Evolutionary conservation across 495 filamentous ascomycete genomes (phyloP), one percentile per base, ranked within the genome.

Genomic region (Penicillium herquei): DNA sequence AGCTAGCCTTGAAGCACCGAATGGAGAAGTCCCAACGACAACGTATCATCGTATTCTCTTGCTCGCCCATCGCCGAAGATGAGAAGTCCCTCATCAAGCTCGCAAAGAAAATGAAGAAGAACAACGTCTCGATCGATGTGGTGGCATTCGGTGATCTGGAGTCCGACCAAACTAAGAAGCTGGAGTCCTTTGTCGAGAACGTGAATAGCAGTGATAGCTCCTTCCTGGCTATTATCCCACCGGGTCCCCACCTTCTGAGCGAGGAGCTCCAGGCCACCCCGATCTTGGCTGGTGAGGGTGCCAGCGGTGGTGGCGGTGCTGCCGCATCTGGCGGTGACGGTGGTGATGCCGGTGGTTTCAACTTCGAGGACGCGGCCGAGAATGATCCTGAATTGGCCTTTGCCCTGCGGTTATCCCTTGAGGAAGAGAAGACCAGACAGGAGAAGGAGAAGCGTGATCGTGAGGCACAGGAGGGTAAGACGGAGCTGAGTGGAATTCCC

Each of bases 51-150:
- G 91, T 91, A 16, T 98, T 98, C 74, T 91, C 89, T 46, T 97
- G 94, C 79, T 93, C 89, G 3, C 89, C 91, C 39, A 87, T 98
- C 64, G 83, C 81, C 39, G 94, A 98, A 70, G 86, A 88, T 59
- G 88, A 97, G 73, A 92, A 92, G 74, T 81, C 84, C 12, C 82
- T 98, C 0, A 82, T 96, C 56, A 92, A 91, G 68, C 83, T 98
- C 11, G 92, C 93, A 12, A 95, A 90, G 77, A 92, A 93, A 76
- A 96, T 98, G 92, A 98, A 96, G 86, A 98, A 98, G 81, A 86
- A 83, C 69, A 90, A 87, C 65, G 87, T 95, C 52, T 88, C 84
- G 50, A 89, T 98, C 64, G 94, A 98, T 65, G 90, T 98, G 63
- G 82, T 98, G 58, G 83, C 91, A 39, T 98, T 98, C 64, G 94